A percentile compares a stretch with the other conserved stretches of the same genome.
Evolutionary conservation across 345 rosid species (phyloP).

Genomic region (Draba incana): DNA sequence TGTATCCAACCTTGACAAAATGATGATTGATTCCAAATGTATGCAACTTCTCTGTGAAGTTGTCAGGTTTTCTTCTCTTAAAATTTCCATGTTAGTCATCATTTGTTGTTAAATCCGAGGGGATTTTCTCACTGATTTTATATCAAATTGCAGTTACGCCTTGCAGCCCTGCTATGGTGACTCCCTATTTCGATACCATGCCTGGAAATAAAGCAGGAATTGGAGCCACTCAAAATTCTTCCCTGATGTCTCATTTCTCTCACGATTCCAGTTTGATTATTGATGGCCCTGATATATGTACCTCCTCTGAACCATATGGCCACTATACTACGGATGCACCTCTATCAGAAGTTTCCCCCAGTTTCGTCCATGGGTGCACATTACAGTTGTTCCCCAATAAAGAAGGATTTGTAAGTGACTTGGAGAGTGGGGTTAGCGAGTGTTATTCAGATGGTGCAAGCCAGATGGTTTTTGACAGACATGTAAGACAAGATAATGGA

Average conservation of each 20-base stretch:
- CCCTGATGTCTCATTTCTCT: conserved; percentile 39
- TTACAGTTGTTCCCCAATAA: conserved; percentile 34
- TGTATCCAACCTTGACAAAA: conserved; percentile 32
- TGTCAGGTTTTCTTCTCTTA: background rate
- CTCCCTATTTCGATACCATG: conserved; percentile 25
- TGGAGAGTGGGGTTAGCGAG: conserved; percentile 42
- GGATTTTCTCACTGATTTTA: conserved; percentile 28
- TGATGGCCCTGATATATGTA: conserved; percentile 36
- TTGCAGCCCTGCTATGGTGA: conserved; percentile 33
- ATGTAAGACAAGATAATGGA: conserved; percentile 33
- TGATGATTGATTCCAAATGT: conserved; percentile 41
- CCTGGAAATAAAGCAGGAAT: conserved; percentile 30
- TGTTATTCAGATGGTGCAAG: conserved; percentile 44
- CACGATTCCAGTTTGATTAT: conserved; percentile 42
- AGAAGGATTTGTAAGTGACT: conserved; percentile 38
- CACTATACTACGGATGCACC: conserved; percentile 3
- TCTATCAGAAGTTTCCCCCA: background rate
- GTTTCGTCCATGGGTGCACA: conserved; percentile 17
- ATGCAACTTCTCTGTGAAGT: conserved; percentile 30
- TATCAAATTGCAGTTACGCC: conserved; percentile 49
- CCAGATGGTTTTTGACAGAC: conserved; percentile 33
- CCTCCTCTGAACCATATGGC: conserved; percentile 35
- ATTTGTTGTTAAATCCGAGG: background rate
- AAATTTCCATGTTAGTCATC: background rate
- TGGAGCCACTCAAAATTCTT: conserved; percentile 16